Conservation (phyloP, 768 basidiomycete species). For the Tubosaeta brunneosetosa region DNA sequence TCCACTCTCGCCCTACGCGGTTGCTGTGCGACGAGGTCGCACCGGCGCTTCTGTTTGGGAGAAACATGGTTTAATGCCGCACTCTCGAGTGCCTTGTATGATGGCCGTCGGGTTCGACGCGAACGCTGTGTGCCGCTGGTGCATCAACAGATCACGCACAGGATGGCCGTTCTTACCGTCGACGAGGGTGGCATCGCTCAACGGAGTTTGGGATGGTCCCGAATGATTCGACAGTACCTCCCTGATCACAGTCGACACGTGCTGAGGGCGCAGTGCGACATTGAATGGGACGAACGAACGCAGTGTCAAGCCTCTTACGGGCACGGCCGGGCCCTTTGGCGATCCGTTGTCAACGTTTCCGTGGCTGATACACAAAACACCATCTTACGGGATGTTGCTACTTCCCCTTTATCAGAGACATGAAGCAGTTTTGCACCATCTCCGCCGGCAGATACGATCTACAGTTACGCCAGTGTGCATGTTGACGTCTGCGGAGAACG, state of each 20-base stretch:
- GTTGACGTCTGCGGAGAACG: too few relatives aligned
- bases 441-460: too few relatives aligned
- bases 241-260: not conserved
- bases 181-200: not conserved
- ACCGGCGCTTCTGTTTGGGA: constrained; percentile 1
- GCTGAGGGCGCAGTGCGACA: not conserved
- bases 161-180: not conserved
- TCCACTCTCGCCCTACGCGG: constrained; percentile 3
- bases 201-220: too few relatives aligned
- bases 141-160: not conserved
- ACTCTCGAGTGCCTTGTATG: constrained; percentile 1
- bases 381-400: too few relatives aligned
- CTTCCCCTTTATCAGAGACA: too few relatives aligned
- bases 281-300: not conserved
- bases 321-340: too few relatives aligned
- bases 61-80: not conserved
- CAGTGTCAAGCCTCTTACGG: too few relatives aligned
- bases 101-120: constrained; percentile 3
- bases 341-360: too few relatives aligned
- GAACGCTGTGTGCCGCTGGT: not conserved
- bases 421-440: too few relatives aligned
- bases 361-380: too few relatives aligned
- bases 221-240: not conserved
- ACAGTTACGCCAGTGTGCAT: too few relatives aligned
- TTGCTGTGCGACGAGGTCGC: constrained; percentile 5